Evolutionary conservation across 495 filamentous ascomycete species (phyloP).

Genomic region (Evernia prunastri): DNA sequence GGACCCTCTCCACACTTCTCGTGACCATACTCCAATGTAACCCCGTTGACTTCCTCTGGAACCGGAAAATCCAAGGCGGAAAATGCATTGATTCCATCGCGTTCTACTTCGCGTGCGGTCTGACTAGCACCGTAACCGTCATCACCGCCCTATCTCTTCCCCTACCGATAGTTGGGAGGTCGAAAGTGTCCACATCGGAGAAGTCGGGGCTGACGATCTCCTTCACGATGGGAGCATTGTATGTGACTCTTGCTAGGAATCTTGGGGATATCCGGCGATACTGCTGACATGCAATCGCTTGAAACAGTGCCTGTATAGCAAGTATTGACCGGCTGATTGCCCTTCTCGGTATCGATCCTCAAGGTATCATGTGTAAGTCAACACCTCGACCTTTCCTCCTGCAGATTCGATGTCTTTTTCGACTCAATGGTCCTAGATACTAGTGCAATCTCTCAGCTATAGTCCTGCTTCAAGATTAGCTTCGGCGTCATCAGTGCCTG

Average conservation of each 20-base stretch:
- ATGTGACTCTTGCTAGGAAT: not conserved
- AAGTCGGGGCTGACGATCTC: conserved; percentile 4
- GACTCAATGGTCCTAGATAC: not conserved
- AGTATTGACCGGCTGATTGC: not conserved
- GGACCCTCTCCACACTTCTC: not conserved
- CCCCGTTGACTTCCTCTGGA: conserved; percentile 12
- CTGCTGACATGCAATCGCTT: not conserved
- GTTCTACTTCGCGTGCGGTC: conserved; percentile 7
- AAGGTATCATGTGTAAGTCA: not conserved
- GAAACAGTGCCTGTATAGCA: not conserved
- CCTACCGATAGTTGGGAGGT: conserved; percentile 12
- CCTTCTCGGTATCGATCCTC: not conserved
- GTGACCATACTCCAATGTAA: conserved; percentile 15
- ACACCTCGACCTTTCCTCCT: too few relatives aligned
- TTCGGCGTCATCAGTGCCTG: conserved; percentile 8
- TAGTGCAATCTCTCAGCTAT: not conserved
- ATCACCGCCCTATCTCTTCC: conserved; percentile 10
- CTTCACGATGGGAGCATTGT: not conserved
- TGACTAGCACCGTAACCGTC: conserved; percentile 4
- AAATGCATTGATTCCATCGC: conserved; percentile 9
- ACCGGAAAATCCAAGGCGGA: not conserved
- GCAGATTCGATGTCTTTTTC: not conserved
- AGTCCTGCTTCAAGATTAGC: conserved; percentile 8
- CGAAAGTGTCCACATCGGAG: conserved; percentile 12
- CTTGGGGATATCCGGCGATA: not conserved